Evolutionary conservation across 2,329 filamentous ascomycete genomes (phyloP).

Genomic region (Capronia coronata): DNA sequence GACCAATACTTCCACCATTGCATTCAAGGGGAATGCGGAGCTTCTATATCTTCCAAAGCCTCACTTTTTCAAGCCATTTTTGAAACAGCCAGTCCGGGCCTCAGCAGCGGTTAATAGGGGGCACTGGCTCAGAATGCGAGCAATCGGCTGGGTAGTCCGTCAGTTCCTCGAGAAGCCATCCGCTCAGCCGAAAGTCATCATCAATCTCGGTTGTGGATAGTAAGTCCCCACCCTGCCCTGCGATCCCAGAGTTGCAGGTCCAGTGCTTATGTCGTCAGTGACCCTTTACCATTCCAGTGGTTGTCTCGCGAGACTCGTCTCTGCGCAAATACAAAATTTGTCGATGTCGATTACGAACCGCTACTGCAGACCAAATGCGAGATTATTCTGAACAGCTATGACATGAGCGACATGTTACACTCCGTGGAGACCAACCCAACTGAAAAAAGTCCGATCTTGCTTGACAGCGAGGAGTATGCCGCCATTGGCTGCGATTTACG

Average conservation of each 20-base stretch:
- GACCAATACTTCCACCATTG: slow-evolving; percentile 87
- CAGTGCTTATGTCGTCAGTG: slow-evolving; percentile 48
- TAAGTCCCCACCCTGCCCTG: slow-evolving; percentile 12
- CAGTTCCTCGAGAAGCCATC: slow-evolving; percentile 57
- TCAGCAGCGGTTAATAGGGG: slow-evolving; percentile 83
- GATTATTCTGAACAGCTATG: slow-evolving; percentile 20
- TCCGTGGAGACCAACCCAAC: background rate
- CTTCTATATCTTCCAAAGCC: slow-evolving; percentile 73
- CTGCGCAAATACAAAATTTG: slow-evolving; percentile 24
- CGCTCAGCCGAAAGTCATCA: slow-evolving; percentile 28
- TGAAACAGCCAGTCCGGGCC: slow-evolving; percentile 71
- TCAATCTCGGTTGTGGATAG: slow-evolving; percentile 28
- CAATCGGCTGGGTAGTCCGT: slow-evolving; percentile 70
- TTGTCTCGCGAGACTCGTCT: slow-evolving; percentile 58
- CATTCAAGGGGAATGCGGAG: slow-evolving; percentile 89
- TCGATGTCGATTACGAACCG: slow-evolving; percentile 27
- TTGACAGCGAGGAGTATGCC: slow-evolving; percentile 25
- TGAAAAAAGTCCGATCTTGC: background rate
- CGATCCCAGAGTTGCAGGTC: background rate
- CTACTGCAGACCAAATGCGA: slow-evolving; percentile 26
- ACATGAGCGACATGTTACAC: slow-evolving; percentile 22
- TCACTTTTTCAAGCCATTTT: slow-evolving; percentile 83
- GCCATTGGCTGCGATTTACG: slow-evolving; percentile 44
- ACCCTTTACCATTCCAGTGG: slow-evolving; percentile 80
- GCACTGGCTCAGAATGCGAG: slow-evolving; percentile 78